A percentile compares a stretch with the other conserved stretches of the same genome.
Conservation (phyloP, 2,329 filamentous ascomycete genomes). For the Ophiosphaerella korrae region DNA sequence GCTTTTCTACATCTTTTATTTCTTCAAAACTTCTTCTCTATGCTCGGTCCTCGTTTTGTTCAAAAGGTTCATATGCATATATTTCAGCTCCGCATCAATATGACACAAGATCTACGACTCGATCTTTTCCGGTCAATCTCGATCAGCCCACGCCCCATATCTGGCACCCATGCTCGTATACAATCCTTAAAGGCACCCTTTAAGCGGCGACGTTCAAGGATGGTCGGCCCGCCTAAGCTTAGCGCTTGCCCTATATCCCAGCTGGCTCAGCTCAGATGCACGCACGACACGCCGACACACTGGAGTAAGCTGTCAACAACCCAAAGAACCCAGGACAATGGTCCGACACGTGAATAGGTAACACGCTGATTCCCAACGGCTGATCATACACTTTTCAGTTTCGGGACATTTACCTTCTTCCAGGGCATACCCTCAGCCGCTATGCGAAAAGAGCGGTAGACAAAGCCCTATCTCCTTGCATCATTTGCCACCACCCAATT, state of each 20-base stretch:
- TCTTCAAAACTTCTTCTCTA: not conserved
- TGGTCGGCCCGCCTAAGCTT: conserved; percentile 2
- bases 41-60: not conserved
- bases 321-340: not conserved
- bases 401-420: not conserved
- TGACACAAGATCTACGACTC: not conserved
- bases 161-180: not conserved
- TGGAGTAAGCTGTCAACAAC: conserved; percentile 4
- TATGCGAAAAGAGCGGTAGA: too few species aligned
- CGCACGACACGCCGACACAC: not conserved
- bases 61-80: conserved; percentile 3
- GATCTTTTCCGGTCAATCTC: not conserved
- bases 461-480: too few species aligned
- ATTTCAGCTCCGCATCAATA: not conserved
- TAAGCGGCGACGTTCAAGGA: not conserved
- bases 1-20: not conserved
- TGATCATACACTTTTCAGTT: conserved; percentile 3
- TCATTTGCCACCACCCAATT: too few species aligned
- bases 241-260: conserved; percentile 9
- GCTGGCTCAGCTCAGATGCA: not conserved
- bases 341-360: not conserved
- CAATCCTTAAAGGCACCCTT: not conserved
- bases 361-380: not conserved
- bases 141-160: not conserved
- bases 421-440: too few species aligned